Percentiles rank a stretch among this genome's conserved stretches.
phyloP scores from a whole-genome alignment of 2,329 filamentous ascomycete genomes.

The Xylariales sp. region DNA sequence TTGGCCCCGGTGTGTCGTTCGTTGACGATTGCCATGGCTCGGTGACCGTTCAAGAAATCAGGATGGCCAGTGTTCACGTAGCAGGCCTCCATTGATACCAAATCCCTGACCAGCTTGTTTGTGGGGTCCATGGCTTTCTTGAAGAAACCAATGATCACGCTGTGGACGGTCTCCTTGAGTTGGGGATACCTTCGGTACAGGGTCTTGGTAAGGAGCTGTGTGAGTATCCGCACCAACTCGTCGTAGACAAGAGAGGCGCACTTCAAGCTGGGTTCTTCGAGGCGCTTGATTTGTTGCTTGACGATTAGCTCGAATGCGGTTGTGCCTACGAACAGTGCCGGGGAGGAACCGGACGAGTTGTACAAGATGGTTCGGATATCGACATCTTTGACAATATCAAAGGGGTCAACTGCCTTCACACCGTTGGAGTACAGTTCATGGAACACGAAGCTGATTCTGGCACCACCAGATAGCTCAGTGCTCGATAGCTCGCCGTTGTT shows the following conservation, averaged over 20 bases:
- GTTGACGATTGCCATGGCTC: constrained; percentile 97
- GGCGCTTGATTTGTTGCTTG: constrained; percentile 94
- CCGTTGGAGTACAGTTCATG: constrained; percentile 97
- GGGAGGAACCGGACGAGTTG: constrained; percentile 98
- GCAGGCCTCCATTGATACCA: constrained; percentile 92
- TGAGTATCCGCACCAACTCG: constrained; percentile 91
- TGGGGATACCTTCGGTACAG: constrained; percentile 90
- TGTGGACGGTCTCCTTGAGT: constrained; percentile 95
- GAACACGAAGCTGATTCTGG: constrained; percentile 98
- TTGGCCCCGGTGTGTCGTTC: constrained; percentile 78
- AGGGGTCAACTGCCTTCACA: constrained; percentile 95
- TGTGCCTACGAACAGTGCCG: constrained; percentile 93
- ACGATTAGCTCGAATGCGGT: constrained; percentile 98
- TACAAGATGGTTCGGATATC: constrained; percentile 96
- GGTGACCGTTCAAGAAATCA: constrained; percentile 94
- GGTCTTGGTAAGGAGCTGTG: constrained; percentile 81
- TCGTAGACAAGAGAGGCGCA: constrained; percentile 97
- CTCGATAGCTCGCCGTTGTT: constrained; percentile 96
- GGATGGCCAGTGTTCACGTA: constrained; percentile 99
- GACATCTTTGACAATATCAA: constrained; percentile 94
- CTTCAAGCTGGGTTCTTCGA: constrained; percentile 95
- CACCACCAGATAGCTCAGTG: constrained; percentile 89
- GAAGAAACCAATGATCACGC: constrained; percentile 89
- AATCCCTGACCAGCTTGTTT: constrained; percentile 90
- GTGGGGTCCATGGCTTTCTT: constrained; percentile 98